phyloP scores from a whole-genome alignment of 306 rosid species.

The Dryas octopetala region DNA sequence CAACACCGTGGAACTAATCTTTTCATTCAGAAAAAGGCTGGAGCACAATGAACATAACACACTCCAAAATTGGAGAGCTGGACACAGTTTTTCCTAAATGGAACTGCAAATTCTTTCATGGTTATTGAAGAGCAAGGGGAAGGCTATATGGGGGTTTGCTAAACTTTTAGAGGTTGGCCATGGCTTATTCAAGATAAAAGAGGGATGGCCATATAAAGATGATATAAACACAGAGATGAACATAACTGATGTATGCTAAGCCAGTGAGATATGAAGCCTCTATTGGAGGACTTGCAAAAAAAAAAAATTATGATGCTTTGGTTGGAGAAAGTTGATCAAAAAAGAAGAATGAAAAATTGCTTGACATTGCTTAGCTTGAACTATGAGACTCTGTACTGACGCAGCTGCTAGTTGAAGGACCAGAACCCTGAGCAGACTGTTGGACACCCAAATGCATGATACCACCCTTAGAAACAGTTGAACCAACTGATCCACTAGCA shows the following conservation, averaged over 20 bases:
- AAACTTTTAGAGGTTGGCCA: constrained; percentile 68
- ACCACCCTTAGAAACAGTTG: constrained; percentile 58
- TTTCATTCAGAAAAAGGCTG: constrained; percentile 39
- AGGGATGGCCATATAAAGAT: constrained; percentile 67
- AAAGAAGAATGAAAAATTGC: constrained; percentile 50
- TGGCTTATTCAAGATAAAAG: constrained; percentile 72
- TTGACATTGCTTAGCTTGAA: constrained; percentile 72
- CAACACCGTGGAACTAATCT: constrained; percentile 39
- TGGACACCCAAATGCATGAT: constrained; percentile 53
- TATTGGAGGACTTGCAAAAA: constrained; percentile 55
- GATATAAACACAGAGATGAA: constrained; percentile 67
- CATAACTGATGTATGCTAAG: constrained; percentile 60
- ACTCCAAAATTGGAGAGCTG: constrained; percentile 49
- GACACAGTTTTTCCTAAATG: constrained; percentile 45
- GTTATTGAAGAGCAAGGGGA: constrained; percentile 67
- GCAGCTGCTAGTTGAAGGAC: constrained; percentile 49
- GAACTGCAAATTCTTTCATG: constrained; percentile 55
- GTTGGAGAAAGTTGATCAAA: constrained; percentile 60
- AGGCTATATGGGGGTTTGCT: constrained; percentile 69
- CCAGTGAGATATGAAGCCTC: constrained; percentile 70
- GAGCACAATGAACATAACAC: constrained; percentile 55
- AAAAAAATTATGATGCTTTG: constrained; percentile 48
- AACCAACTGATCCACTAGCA: constrained; percentile 73
- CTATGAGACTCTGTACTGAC: constrained; percentile 52
- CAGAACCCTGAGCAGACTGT: constrained; percentile 62